Base-by-base conservation (phyloP, 2,329 filamentous ascomycete species). In the Aaosphaeria arxii region DNA sequence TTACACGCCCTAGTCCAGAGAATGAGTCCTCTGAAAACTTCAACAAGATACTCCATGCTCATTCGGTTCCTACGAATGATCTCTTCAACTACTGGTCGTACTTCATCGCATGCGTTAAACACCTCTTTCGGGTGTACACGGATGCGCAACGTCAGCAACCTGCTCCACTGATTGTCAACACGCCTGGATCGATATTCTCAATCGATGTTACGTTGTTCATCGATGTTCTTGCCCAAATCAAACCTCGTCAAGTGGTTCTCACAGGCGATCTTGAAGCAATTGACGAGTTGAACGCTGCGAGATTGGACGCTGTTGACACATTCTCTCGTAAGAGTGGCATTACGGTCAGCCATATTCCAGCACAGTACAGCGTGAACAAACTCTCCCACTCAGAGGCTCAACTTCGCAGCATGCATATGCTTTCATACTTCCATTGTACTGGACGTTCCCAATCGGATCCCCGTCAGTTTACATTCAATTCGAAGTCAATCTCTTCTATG, bases 391-490 rank as follows among this genome's bases (percentile, higher is more conserved):
- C 84, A 7, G 79, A 86, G 0, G 77, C 81, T 0, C 84, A 91
- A 51, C 69, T 89, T 3, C 75, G 87, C 44, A 78, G 80, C 5
- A 90, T 92, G 86, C 87, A 91, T 56, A 82, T 79, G n/a, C 85
- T 90, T 77, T 85, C 87, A 0, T 92, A 91, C 58, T 89, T 92
- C 59, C 89, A 92, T 62, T 55, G 74, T 7, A 60, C 68, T 13
- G 42, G 50, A 36, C 62, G 54, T 39, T 31, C 43, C 42, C 47
- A 49, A 30, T 46, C 41, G 30, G 49, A 49, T 24, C 54, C 56
- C 39, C 43, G 57, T 39, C 53, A 51, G 54, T 45, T 68, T 17
- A 66, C 62, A 40, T 88, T 84, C 80, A 71, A 78, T 44, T 50
- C 75, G 0, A 73, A 71, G 0, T 79, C 86, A 0, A 69, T 91